phyloP scores from a whole-genome alignment of 306 rosid species.

The Senna tora region DNA sequence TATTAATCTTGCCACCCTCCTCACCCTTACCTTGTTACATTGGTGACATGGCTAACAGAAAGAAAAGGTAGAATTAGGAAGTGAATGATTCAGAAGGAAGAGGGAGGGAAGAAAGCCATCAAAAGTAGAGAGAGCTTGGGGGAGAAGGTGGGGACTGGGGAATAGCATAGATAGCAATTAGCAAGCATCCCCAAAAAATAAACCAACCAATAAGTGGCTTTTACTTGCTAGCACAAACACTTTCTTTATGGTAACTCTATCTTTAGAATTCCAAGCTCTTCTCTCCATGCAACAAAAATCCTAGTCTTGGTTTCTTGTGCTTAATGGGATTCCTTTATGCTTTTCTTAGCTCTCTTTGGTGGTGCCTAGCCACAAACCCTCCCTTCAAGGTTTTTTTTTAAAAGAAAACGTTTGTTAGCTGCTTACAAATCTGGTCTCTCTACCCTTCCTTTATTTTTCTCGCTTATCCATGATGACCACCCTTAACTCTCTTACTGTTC shows the following conservation, averaged over 20 bases:
- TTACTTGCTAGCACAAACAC: slow-evolving; percentile 37
- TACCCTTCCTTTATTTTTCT: slow-evolving; percentile 41
- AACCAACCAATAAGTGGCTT: slow-evolving; percentile 46
- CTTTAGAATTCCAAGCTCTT: slow-evolving; percentile 80
- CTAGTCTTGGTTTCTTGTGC: slow-evolving; percentile 62
- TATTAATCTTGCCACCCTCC: slow-evolving; percentile 47
- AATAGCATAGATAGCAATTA: too few species aligned
- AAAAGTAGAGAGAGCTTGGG: slow-evolving; percentile 62
- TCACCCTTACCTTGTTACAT: slow-evolving; percentile 45
- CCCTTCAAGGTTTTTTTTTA: slow-evolving; percentile 47
- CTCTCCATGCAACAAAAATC: slow-evolving; percentile 52
- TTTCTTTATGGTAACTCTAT: slow-evolving; percentile 48
- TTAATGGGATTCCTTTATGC: slow-evolving; percentile 71
- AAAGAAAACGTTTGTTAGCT: slow-evolving; percentile 33
- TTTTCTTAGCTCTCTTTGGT: slow-evolving; percentile 56
- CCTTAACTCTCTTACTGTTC: slow-evolving; percentile 23
- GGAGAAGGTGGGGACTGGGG: slow-evolving; percentile 56
- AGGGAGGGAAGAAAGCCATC: slow-evolving; percentile 44
- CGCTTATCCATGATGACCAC: slow-evolving; percentile 49
- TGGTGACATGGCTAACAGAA: slow-evolving; percentile 32
- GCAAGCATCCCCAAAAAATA: slow-evolving; percentile 27
- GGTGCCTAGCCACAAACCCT: slow-evolving; percentile 45
- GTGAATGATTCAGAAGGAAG: slow-evolving; percentile 30
- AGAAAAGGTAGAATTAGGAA: slow-evolving; percentile 23
- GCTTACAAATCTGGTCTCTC: slow-evolving; percentile 42